Conservation (phyloP, 495 filamentous ascomycete genomes). For the Tuber calosporum region DNA sequence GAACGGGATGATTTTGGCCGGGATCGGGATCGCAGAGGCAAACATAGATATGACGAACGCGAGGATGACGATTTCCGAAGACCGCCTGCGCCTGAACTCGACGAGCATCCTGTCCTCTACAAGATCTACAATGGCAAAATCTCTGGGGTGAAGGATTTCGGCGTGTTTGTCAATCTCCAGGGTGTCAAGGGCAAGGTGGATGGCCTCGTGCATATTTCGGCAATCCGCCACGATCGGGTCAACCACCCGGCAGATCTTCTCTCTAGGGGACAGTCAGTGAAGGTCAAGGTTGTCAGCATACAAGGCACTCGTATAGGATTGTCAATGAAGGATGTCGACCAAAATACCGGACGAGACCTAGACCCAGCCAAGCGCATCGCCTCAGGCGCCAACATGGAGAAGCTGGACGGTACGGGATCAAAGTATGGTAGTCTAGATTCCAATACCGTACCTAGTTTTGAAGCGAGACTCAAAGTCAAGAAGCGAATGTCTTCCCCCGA, state of each 20-base stretch:
- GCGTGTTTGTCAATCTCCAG: slow-evolving; percentile 86
- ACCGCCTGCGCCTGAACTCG: slow-evolving; percentile 66
- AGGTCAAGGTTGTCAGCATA: slow-evolving; percentile 87
- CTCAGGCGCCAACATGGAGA: slow-evolving; percentile 87
- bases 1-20: slow-evolving; percentile 45
- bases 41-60: slow-evolving; percentile 48
- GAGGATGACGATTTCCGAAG: slow-evolving; percentile 57
- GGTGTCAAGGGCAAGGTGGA: slow-evolving; percentile 78
- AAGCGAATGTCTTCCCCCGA: slow-evolving; percentile 95
- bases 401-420: slow-evolving; percentile 54
- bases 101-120: slow-evolving; percentile 71
- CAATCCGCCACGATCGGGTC: slow-evolving; percentile 79
- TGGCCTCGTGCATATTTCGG: slow-evolving; percentile 91
- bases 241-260: slow-evolving; percentile 88
- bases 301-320: slow-evolving; percentile 72
- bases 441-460: slow-evolving; percentile 58
- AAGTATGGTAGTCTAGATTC: slow-evolving; percentile 55
- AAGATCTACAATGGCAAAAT: slow-evolving; percentile 88
- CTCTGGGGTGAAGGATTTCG: slow-evolving; percentile 90
- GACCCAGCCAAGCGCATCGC: slow-evolving; percentile 72
- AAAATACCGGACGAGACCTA: slow-evolving; percentile 77
- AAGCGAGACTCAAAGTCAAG: slow-evolving; percentile 54
- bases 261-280: slow-evolving; percentile 71
- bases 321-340: slow-evolving; percentile 96
- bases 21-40: slow-evolving; percentile 46